These are phyloP conservation scores for Triticum monococcum DNA, from an alignment of 176 grass and related monocot genomes.

Conservation along the genomic window DNA sequence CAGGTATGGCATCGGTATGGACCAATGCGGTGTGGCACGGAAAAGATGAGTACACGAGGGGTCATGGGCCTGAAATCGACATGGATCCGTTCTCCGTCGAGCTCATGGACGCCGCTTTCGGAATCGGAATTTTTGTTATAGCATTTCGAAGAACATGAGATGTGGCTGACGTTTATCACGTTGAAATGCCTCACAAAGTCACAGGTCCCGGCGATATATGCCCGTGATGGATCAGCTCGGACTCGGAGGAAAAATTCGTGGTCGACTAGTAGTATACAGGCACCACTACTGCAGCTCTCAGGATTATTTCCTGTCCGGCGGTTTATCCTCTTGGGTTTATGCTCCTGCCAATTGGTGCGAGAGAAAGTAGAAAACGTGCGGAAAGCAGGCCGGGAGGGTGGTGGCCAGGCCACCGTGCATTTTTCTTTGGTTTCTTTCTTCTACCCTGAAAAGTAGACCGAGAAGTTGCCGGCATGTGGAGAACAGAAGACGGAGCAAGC, in stretches of 20 bases:
- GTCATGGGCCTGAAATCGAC: constrained; percentile 1
- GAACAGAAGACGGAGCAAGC: background rate
- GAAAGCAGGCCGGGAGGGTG: background rate
- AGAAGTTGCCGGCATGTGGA: constrained; percentile 4
- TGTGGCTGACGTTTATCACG: background rate
- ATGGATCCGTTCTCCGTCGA: background rate
- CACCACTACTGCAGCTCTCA: background rate
- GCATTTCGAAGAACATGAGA: background rate
- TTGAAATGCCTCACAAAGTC: background rate
- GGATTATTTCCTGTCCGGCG: background rate
- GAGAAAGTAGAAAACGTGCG: background rate
- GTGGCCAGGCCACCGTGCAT: background rate
- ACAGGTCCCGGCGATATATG: background rate
- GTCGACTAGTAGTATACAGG: background rate
- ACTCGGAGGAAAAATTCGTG: background rate
- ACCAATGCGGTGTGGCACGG: background rate
- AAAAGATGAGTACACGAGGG: background rate
- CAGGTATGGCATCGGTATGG: background rate
- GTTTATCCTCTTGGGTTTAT: background rate
- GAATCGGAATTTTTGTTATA: background rate
- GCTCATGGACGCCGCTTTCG: background rate
- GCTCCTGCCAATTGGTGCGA: background rate
- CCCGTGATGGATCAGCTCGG: background rate
- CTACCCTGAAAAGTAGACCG: constrained; percentile 4
- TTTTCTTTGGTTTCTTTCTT: background rate